phyloP scores from a whole-genome alignment of 345 rosid genomes.

The Rhodamnia argentea region DNA sequence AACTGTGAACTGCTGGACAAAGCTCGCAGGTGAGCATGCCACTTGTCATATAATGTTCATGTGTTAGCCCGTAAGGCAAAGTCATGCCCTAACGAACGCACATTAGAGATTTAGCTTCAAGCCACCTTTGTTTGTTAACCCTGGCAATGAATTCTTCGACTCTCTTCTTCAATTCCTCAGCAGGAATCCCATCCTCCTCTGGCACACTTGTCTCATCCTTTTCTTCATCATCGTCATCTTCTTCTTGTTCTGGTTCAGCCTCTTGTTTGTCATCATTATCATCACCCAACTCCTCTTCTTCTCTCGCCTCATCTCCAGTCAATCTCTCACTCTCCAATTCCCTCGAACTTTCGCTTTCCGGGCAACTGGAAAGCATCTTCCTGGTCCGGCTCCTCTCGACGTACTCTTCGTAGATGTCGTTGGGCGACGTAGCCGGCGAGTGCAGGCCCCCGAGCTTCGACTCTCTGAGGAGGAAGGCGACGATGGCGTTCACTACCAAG shows the following conservation, averaged over 20 bases:
- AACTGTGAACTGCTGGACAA: neutral
- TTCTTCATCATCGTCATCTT: neutral
- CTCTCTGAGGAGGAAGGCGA: conserved; percentile 41
- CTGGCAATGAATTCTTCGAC: conserved; percentile 63
- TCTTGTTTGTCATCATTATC: neutral
- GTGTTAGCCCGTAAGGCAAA: neutral
- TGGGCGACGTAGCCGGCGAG: neutral
- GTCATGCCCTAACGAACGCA: neutral
- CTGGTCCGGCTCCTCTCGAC: conserved; percentile 12
- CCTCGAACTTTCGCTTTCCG: neutral
- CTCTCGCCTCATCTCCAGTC: neutral
- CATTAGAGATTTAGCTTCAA: conserved; percentile 22
- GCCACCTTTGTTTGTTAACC: conserved; percentile 47
- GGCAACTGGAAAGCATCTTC: neutral
- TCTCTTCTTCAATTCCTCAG: conserved; percentile 42
- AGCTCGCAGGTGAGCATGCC: neutral
- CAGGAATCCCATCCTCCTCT: conserved; percentile 15
- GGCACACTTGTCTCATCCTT: neutral
- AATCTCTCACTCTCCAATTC: neutral
- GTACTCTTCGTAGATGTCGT: conserved; percentile 36
- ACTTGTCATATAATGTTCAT: too few species aligned
- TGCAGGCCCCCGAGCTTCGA: conserved; percentile 11
- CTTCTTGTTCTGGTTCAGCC: neutral
- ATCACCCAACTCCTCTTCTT: neutral
- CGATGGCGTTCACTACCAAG: conserved; percentile 37